phyloP scores from a whole-genome alignment of 2,329 filamentous ascomycete species.

The Fusarium nelsonii region DNA sequence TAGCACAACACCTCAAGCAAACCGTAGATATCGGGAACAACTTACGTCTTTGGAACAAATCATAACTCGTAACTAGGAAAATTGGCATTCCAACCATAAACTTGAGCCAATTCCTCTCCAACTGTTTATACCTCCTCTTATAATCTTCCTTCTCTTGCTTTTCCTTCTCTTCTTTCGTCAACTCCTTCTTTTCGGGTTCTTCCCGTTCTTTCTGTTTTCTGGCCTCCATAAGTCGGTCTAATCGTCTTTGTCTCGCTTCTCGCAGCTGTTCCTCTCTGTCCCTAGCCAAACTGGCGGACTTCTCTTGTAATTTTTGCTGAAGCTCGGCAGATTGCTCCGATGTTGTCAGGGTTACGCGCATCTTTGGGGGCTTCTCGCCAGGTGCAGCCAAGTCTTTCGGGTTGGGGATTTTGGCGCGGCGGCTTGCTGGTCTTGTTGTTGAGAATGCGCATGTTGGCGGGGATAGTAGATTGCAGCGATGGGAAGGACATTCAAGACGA shows the following conservation, averaged over 20 bases:
- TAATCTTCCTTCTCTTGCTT: constrained; percentile 52
- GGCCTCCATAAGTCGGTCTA: constrained; percentile 9
- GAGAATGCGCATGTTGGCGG: constrained; percentile 23
- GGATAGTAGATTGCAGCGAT: constrained; percentile 3
- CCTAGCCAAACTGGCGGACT: background rate
- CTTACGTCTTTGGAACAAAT: constrained; percentile 64
- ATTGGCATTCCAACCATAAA: constrained; percentile 67
- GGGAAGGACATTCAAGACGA: constrained; percentile 1
- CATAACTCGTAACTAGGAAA: constrained; percentile 67
- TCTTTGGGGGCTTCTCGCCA: background rate
- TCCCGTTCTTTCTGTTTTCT: constrained; percentile 18
- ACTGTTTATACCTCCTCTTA: constrained; percentile 58
- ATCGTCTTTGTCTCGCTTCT: constrained; percentile 7
- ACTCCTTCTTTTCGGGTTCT: background rate
- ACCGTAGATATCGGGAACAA: constrained; percentile 5
- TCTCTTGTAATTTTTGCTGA: background rate
- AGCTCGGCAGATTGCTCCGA: background rate
- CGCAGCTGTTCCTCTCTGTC: constrained; percentile 11
- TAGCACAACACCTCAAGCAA: background rate
- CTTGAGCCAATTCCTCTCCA: constrained; percentile 60
- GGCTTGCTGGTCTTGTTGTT: background rate
- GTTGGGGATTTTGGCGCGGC: background rate
- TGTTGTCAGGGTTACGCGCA: background rate
- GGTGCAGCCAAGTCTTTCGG: background rate
- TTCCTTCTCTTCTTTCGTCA: constrained; percentile 26